Evolutionary conservation across 805 yeast genomes (phyloP).

Genomic region (Cyberlindnera maritima): DNA sequence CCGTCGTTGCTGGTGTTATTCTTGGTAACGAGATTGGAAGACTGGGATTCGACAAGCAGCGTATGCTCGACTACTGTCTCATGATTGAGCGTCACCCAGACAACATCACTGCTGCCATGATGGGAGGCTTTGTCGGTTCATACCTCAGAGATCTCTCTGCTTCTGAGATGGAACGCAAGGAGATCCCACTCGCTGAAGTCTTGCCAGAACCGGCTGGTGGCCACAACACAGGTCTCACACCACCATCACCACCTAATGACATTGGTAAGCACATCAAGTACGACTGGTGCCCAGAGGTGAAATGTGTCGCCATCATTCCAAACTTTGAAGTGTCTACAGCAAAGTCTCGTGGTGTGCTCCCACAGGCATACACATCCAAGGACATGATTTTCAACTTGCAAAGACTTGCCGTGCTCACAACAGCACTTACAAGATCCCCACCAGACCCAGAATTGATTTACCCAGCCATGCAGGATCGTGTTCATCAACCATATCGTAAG

Average conservation of each 20-base stretch:
- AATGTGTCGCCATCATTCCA: constrained; percentile 90
- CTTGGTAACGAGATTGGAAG: constrained; percentile 83
- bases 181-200: constrained; percentile 81
- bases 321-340: constrained; percentile 94
- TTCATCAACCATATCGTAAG: constrained; percentile 97
- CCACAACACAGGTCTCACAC: constrained; percentile 61
- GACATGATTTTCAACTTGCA: constrained; percentile 93
- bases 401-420: constrained; percentile 86
- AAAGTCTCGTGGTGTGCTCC: constrained; percentile 84
- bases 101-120: constrained; percentile 97
- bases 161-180: constrained; percentile 69
- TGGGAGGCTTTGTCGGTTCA: constrained; percentile 98
- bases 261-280: constrained; percentile 90
- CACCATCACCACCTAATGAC: constrained; percentile 79
- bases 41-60: constrained; percentile 66
- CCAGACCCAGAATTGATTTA: constrained; percentile 83
- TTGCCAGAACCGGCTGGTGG: constrained; percentile 78
- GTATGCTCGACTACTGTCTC: constrained; percentile 90
- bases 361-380: constrained; percentile 67
- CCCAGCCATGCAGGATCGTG: constrained; percentile 93
- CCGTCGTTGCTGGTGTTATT: constrained; percentile 95
- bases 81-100: constrained; percentile 99
- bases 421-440: constrained; percentile 82
- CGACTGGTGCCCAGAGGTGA: constrained; percentile 75
- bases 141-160: constrained; percentile 78